These are phyloP conservation scores for Saturnispora dispora DNA, from an alignment of 805 yeast species.

Conservation along the genomic window DNA sequence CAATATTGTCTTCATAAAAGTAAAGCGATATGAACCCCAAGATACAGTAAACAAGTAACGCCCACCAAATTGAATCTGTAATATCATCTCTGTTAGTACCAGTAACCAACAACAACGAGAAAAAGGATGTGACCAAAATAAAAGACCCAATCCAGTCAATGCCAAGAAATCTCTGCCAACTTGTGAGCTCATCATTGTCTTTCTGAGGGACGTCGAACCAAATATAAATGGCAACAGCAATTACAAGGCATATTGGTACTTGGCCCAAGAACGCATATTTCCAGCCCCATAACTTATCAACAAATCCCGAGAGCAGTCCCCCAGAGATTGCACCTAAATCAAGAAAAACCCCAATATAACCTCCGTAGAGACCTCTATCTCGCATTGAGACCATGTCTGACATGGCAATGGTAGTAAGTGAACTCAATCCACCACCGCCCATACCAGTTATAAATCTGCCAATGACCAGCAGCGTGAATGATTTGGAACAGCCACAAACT, in stretches of 20 bases:
- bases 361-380: conserved; percentile 73
- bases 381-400: conserved; percentile 69
- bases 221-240: conserved; percentile 33
- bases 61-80: conserved; percentile 31
- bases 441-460: conserved; percentile 71
- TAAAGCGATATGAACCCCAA: conserved; percentile 34
- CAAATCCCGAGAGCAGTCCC: conserved; percentile 51
- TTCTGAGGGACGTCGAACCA: conserved; percentile 12
- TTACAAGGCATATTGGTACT: conserved; percentile 38
- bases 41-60: conserved; percentile 29
- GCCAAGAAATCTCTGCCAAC: conserved; percentile 40
- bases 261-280: conserved; percentile 47
- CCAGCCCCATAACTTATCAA: conserved; percentile 53
- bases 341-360: conserved; percentile 63
- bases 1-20: conserved; percentile 41
- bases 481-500: conserved; percentile 32
- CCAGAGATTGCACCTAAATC: conserved; percentile 71
- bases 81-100: conserved; percentile 51
- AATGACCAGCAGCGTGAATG: conserved; percentile 35
- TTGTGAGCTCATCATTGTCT: conserved; percentile 27
- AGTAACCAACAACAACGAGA: conserved; percentile 53
- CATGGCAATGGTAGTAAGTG: conserved; percentile 63
- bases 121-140: conserved; percentile 47
- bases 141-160: conserved; percentile 63
- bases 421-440: conserved; percentile 80